Conservation (phyloP, 169 alveolate genomes). For the Babesia divergens region DNA sequence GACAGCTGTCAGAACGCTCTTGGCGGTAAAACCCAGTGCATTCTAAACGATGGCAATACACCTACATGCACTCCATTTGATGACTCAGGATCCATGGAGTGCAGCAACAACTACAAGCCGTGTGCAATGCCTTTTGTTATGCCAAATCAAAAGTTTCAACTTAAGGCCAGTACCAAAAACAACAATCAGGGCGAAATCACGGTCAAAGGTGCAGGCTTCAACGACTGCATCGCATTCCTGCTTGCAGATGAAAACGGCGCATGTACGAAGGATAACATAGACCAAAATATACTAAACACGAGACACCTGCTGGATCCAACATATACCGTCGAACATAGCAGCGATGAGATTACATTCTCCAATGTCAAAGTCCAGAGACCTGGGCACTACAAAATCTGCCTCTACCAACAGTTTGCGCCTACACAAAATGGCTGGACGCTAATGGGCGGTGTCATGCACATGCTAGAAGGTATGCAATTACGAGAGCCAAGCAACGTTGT, state of each 20-base stretch:
- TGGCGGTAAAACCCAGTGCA: constrained; percentile 52
- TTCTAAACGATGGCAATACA: not conserved
- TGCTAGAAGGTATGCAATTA: not conserved
- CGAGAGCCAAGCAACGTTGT: not conserved
- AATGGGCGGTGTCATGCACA: not conserved
- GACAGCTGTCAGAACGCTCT: constrained; percentile 32
- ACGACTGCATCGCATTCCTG: constrained; percentile 40
- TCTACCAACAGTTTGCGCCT: constrained; percentile 45
- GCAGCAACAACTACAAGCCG: constrained; percentile 11
- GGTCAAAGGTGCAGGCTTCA: constrained; percentile 31
- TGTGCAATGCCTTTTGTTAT: constrained; percentile 36
- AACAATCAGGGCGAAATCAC: constrained; percentile 19
- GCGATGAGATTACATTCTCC: constrained; percentile 8
- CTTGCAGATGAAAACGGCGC: not conserved
- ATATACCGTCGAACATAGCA: not conserved
- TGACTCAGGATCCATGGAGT: constrained; percentile 6
- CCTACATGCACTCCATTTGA: constrained; percentile 26
- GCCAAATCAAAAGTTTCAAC: constrained; percentile 2
- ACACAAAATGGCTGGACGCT: not conserved
- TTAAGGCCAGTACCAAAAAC: not conserved
- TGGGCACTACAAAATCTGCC: constrained; percentile 44
- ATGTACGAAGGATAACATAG: constrained; percentile 15
- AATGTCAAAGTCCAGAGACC: constrained; percentile 21
- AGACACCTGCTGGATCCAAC: constrained; percentile 17
- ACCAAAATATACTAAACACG: constrained; percentile 15